These are phyloP conservation scores for Datisca glomerata DNA, from an alignment of 306 rosid species.

Conservation along the genomic window DNA sequence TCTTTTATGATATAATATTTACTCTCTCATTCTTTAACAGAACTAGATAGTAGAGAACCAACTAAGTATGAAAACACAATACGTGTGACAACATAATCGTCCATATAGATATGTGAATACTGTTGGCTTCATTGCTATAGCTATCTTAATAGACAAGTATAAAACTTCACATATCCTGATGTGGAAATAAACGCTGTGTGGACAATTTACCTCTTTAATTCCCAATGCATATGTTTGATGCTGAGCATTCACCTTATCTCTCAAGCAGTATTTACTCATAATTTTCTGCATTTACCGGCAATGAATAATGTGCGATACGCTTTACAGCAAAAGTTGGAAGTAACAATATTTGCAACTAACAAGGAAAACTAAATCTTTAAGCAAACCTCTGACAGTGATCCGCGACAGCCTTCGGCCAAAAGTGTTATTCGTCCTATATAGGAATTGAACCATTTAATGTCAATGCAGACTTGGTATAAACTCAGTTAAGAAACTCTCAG, in stretches of 20 bases:
- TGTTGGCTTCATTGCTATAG: too few relatives aligned
- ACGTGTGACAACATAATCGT: too few relatives aligned
- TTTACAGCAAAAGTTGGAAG: too few relatives aligned
- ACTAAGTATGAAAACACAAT: too few relatives aligned
- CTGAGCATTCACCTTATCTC: slow-evolving; percentile 65
- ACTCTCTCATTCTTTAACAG: too few relatives aligned
- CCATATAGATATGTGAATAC: too few relatives aligned
- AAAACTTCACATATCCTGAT: too few relatives aligned
- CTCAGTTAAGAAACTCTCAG: too few relatives aligned
- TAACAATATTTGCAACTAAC: slow-evolving; percentile 10
- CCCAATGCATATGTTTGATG: slow-evolving; percentile 98
- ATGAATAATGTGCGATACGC: not conserved
- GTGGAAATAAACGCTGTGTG: not conserved
- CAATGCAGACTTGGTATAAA: too few relatives aligned
- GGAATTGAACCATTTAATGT: not conserved
- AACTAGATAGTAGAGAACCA: too few relatives aligned
- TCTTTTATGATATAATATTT: too few relatives aligned
- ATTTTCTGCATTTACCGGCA: slow-evolving; percentile 38
- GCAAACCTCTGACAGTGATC: slow-evolving; percentile 89
- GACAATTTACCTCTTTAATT: slow-evolving; percentile 60
- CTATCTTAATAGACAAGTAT: too few relatives aligned
- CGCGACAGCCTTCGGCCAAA: slow-evolving; percentile 93
- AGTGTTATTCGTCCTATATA: slow-evolving; percentile 61
- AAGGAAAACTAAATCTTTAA: slow-evolving; percentile 4
- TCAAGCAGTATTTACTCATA: slow-evolving; percentile 56